Percentiles rank a stretch among this genome's conserved stretches.
phyloP scores from a whole-genome alignment of 768 basidiomycete species.

The Suillus luteus region DNA sequence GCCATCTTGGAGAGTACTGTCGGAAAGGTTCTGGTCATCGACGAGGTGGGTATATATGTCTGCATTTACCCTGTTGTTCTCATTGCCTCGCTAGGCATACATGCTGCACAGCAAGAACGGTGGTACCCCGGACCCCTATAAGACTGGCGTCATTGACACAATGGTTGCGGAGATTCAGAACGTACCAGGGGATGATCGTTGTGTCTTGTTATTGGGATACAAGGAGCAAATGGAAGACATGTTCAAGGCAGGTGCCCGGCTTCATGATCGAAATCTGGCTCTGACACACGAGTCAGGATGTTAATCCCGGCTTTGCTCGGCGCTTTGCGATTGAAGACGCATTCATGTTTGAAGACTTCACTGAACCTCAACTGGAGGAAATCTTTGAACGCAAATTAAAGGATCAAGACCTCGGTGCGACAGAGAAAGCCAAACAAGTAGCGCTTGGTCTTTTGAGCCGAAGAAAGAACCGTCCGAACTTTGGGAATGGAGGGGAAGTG shows the following conservation, averaged over 20 bases:
- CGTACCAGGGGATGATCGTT: constrained; percentile 68
- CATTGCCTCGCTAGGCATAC: constrained; percentile 52
- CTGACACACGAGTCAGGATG: constrained; percentile 46
- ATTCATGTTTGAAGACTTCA: constrained; percentile 70
- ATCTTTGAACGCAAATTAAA: constrained; percentile 60
- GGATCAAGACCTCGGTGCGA: constrained; percentile 57
- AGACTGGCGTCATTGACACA: constrained; percentile 72
- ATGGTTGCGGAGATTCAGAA: constrained; percentile 76
- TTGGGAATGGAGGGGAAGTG: constrained; percentile 66
- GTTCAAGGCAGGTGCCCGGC: constrained; percentile 54
- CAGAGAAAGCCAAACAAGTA: constrained; percentile 54
- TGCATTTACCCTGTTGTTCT: background rate
- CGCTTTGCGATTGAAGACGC: constrained; percentile 71
- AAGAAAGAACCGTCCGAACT: constrained; percentile 51
- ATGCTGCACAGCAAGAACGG: constrained; percentile 53
- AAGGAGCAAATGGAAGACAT: constrained; percentile 69
- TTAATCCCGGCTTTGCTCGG: constrained; percentile 66
- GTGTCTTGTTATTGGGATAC: constrained; percentile 67
- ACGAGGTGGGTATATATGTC: constrained; percentile 48
- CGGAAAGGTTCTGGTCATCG: constrained; percentile 72
- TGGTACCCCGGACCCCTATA: constrained; percentile 49
- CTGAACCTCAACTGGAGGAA: constrained; percentile 48
- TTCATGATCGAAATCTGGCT: background rate
- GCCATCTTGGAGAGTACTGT: constrained; percentile 57
- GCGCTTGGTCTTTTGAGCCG: constrained; percentile 49